phyloP scores from a whole-genome alignment of 345 rosid genomes.

The Populus nigra region DNA sequence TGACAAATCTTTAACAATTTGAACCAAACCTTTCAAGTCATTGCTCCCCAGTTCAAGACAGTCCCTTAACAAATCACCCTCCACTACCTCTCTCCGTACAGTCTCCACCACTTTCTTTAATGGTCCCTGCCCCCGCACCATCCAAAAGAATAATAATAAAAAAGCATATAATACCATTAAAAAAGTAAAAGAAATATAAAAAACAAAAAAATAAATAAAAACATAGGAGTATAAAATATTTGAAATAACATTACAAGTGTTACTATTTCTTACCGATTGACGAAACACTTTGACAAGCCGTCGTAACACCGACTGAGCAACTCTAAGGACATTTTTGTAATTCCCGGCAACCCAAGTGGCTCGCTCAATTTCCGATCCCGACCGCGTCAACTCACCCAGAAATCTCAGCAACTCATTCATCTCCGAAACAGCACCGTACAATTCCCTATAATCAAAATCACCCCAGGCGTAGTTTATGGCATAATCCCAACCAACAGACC shows the following conservation, averaged over 20 bases:
- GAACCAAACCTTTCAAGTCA: slow-evolving; percentile 65
- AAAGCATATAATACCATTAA: not conserved
- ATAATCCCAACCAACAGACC: slow-evolving; percentile 81
- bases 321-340: slow-evolving; percentile 46
- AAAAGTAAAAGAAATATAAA: not conserved
- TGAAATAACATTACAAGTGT: not conserved
- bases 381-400: slow-evolving; percentile 46
- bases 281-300: slow-evolving; percentile 52
- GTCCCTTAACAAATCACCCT: slow-evolving; percentile 67
- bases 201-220: not conserved
- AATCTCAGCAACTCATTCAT: slow-evolving; percentile 51
- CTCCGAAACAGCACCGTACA: slow-evolving; percentile 53
- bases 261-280: slow-evolving; percentile 44
- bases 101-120: slow-evolving; percentile 59
- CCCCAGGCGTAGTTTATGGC: slow-evolving; percentile 72
- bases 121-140: slow-evolving; percentile 48
- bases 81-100: slow-evolving; percentile 53
- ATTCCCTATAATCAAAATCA: slow-evolving; percentile 47
- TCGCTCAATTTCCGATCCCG: slow-evolving; percentile 46
- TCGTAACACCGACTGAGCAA: slow-evolving; percentile 43
- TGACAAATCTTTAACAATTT: slow-evolving; percentile 50
- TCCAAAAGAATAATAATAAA: not conserved
- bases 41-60: slow-evolving; percentile 63
- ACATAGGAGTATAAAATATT: too few species aligned
- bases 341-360: slow-evolving; percentile 48